phyloP scores from a whole-genome alignment of 1,139 yeast species.

The Blastobotrys malaysiensis region DNA sequence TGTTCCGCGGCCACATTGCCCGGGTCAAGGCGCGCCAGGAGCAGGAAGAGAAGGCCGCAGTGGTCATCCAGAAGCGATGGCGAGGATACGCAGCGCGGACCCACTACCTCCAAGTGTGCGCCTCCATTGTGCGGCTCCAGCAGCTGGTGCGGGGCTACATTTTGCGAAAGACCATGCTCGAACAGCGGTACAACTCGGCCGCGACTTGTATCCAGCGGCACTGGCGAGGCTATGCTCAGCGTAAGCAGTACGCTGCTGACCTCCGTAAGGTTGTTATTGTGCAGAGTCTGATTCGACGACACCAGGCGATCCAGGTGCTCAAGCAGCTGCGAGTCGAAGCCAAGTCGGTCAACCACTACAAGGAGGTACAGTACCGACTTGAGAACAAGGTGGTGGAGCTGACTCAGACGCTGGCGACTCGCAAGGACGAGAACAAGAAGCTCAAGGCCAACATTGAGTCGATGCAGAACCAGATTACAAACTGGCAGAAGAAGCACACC shows the following conservation, averaged over 20 bases:
- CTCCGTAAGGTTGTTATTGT: constrained; percentile 57
- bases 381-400: constrained; percentile 95
- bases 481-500: constrained; percentile 32
- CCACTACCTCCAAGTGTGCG: constrained; percentile 40
- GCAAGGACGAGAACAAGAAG: constrained; percentile 74
- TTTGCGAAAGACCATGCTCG: constrained; percentile 46
- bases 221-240: constrained; percentile 54
- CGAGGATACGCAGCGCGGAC: constrained; percentile 61
- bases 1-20: constrained; percentile 56
- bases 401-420: constrained; percentile 73
- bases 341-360: constrained; percentile 80
- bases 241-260: constrained; percentile 41
- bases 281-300: constrained; percentile 76
- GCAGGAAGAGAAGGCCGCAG: constrained; percentile 61
- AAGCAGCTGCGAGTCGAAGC: constrained; percentile 70
- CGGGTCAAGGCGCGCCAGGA: constrained; percentile 55
- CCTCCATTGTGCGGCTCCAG: constrained; percentile 58
- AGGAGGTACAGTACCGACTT: constrained; percentile 85
- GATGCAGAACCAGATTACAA: constrained; percentile 36
- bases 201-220: constrained; percentile 67
- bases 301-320: constrained; percentile 63
- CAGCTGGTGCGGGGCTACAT: constrained; percentile 61
- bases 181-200: constrained; percentile 51
- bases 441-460: constrained; percentile 57
- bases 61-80: constrained; percentile 61